These are phyloP conservation scores for Xylaria sp. DNA, from an alignment of 2,329 filamentous ascomycete species.

Conservation along the genomic window DNA sequence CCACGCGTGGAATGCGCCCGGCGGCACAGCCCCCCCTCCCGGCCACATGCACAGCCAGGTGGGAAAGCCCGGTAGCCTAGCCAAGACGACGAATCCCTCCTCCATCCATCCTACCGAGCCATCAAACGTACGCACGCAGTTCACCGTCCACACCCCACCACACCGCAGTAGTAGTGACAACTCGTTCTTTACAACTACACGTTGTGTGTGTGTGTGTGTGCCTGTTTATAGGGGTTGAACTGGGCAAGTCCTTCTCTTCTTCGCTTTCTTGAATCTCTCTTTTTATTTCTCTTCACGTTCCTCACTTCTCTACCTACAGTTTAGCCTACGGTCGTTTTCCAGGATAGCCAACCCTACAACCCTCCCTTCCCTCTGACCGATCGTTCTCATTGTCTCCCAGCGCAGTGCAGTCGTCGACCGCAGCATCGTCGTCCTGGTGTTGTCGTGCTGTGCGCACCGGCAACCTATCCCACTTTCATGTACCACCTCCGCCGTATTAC, in stretches of 20 bases:
- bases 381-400: slow-evolving; percentile 14
- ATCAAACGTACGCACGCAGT: no score
- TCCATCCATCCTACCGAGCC: neutral
- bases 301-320: neutral
- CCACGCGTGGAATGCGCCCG: no score
- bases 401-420: neutral
- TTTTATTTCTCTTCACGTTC: neutral
- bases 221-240: neutral
- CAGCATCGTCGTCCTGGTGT: slow-evolving; percentile 6
- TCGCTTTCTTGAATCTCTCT: neutral
- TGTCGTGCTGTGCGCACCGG: slow-evolving; percentile 26
- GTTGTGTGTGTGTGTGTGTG: neutral
- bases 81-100: neutral
- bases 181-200: neutral
- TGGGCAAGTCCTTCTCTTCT: neutral
- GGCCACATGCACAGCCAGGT: neutral
- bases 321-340: neutral
- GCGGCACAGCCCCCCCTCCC: neutral
- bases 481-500: slow-evolving; percentile 50
- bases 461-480: slow-evolving; percentile 38
- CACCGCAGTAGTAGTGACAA: neutral
- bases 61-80: neutral
- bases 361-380: slow-evolving; percentile 11
- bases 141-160: neutral
- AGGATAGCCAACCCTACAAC: neutral